Base-by-base conservation (phyloP, 805 yeast genomes). In the Zygosaccharomyces rouxii region DNA sequence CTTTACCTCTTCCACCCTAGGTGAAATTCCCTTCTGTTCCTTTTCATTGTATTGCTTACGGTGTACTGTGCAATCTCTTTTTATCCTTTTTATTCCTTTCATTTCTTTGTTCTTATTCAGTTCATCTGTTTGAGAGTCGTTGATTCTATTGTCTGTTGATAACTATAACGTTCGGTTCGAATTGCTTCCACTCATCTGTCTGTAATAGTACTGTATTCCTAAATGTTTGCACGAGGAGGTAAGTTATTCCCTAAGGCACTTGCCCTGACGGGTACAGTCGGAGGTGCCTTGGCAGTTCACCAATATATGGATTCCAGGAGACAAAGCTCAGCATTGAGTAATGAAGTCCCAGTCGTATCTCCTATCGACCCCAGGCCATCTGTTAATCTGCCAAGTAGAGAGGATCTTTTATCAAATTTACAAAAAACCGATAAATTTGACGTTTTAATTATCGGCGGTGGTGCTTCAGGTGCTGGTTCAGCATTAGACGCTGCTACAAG, bases 381-480 rank as follows among this genome's bases (percentile, higher is more conserved):
- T 16, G 54, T 57, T 7, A 49, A 38, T 18, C 47, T 55, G 38
- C 86, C 87, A 22, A 48, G 81, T 0, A 73, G 92, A 64, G 67
- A 69, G 3, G 79, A 77, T 41, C 64, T 83, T 51, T 54, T 84
- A 44, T 60, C 72, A 4, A 75, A 74, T 50, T 64, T 83, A 50
- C 49, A 55, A 71, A 75, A 64, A 57, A 76, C 50, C 61, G 72
- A 41, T 68, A 78, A 46, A 77, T 83, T 63, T 83, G 97, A 92
- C 65, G 77, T 90, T n/a, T 70, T 90, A 55, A 76, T 90, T 57
- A 82, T 92, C 57, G 98, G 98, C 52, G 97, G 97, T 57, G 98
- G 98, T 65, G 97, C 97, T 35, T 84, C 94, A 13, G 98, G 98
- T 54, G 74, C 96, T 4, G 98, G 97, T 51, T 80, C 88, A 42